Conservation (phyloP, 2,329 filamentous ascomycete species). For the Eutypella sp. region DNA sequence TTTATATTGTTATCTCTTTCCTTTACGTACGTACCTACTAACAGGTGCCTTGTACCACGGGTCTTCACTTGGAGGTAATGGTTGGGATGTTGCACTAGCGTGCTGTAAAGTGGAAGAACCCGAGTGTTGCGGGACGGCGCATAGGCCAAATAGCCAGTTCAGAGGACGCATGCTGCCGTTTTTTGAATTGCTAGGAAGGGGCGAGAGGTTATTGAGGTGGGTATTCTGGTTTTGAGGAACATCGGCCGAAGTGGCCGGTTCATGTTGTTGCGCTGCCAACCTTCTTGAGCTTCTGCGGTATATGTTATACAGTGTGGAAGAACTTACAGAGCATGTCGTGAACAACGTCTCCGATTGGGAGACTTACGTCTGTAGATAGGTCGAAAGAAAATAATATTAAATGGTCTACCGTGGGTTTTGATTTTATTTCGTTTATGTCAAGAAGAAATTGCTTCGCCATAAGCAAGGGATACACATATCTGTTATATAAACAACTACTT, state of each 20-base stretch:
- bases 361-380: too few relatives aligned
- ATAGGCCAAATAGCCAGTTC: neutral
- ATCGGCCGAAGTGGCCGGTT: neutral
- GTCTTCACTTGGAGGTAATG: neutral
- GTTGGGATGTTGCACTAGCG: neutral
- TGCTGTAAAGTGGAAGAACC: neutral
- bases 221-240: neutral
- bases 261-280: neutral
- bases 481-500: too few relatives aligned
- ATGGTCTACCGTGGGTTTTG: too few relatives aligned
- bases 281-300: neutral
- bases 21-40: too few relatives aligned
- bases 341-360: too few relatives aligned
- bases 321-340: neutral
- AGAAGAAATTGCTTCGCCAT: too few relatives aligned
- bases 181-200: neutral
- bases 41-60: too few relatives aligned
- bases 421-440: too few relatives aligned
- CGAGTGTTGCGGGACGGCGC: neutral
- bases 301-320: neutral
- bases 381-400: too few relatives aligned
- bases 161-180: neutral
- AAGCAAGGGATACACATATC: too few relatives aligned
- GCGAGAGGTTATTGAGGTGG: neutral
- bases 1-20: too few relatives aligned